Evolutionary conservation across 805 yeast species (phyloP).

Genomic region (Monosporozyma servazzii): DNA sequence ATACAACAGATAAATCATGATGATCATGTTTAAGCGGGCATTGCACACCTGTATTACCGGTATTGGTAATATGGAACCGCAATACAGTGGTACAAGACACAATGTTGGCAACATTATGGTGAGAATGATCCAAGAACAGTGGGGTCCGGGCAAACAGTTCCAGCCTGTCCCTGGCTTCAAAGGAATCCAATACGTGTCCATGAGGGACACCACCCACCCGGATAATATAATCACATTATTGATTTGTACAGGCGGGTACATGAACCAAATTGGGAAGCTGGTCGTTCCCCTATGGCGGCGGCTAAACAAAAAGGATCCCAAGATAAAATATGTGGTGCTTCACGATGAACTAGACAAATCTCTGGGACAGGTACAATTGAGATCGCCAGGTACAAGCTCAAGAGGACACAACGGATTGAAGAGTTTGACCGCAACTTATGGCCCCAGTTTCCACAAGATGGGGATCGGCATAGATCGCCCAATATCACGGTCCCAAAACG

Average conservation of each 20-base stretch:
- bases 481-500: conserved; percentile 29
- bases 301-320: neutral
- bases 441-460: conserved; percentile 51
- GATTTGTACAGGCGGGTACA: conserved; percentile 1
- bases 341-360: conserved; percentile 73
- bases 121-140: conserved; percentile 28
- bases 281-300: neutral
- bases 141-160: conserved; percentile 2
- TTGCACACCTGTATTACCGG: conserved; percentile 22
- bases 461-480: conserved; percentile 69
- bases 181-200: neutral
- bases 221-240: neutral
- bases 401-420: conserved; percentile 83
- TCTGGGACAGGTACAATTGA: conserved; percentile 55
- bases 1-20: neutral
- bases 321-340: conserved; percentile 45
- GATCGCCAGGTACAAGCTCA: conserved; percentile 50
- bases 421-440: conserved; percentile 41
- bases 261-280: conserved; percentile 1
- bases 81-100: conserved; percentile 57
- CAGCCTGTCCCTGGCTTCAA: neutral
- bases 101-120: conserved; percentile 63
- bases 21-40: neutral
- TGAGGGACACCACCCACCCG: conserved; percentile 12
- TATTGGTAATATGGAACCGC: conserved; percentile 69